phyloP scores from a whole-genome alignment of 345 rosid species.

The Citrus mangshanensis region DNA sequence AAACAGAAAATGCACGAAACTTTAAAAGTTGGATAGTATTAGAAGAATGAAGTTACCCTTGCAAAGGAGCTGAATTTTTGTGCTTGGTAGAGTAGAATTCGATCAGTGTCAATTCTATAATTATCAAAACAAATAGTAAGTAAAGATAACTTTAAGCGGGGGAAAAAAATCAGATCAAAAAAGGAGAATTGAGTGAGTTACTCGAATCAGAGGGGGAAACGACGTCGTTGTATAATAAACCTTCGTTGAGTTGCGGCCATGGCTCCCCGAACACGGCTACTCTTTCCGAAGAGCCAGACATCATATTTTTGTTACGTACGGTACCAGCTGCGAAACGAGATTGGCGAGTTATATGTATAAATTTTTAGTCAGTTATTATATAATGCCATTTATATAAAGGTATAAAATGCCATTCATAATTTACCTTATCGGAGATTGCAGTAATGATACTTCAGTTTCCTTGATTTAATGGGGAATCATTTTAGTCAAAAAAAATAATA shows the following conservation, averaged over 20 bases:
- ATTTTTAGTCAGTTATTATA: no score
- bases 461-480: no score
- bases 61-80: conserved; percentile 73
- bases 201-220: conserved; percentile 57
- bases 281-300: conserved; percentile 1
- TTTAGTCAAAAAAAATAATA: no score
- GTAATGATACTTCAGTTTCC: no score
- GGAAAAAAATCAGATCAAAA: neutral
- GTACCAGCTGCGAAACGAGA: neutral
- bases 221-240: conserved; percentile 60
- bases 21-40: neutral
- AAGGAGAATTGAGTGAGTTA: conserved; percentile 4
- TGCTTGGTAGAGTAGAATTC: conserved; percentile 65
- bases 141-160: neutral
- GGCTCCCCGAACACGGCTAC: conserved; percentile 45
- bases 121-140: neutral
- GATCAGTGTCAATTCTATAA: conserved; percentile 44
- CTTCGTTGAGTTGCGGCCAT: conserved; percentile 83
- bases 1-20: neutral
- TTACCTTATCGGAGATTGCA: no score
- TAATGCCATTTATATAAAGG: no score
- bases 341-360: neutral
- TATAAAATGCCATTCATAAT: no score
- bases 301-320: neutral
- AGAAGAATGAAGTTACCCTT: conserved; percentile 46